phyloP scores from a whole-genome alignment of 345 rosid genomes.

The Hibiscus trionum region DNA sequence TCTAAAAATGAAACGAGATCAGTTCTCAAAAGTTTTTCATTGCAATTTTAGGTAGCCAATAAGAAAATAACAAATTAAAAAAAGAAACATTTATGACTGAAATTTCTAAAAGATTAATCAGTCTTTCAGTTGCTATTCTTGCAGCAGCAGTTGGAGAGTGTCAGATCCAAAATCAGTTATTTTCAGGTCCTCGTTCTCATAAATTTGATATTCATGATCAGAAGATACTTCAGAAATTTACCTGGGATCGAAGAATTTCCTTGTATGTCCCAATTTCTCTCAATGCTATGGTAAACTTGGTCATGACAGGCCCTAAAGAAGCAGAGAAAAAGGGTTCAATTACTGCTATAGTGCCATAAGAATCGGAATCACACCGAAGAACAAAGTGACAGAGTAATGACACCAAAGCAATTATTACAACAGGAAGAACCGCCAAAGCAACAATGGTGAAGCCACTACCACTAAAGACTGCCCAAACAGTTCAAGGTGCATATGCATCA shows the following conservation, averaged over 20 bases:
- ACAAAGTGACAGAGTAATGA: neutral
- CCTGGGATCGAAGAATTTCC: conserved; percentile 98
- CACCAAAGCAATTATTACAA: neutral
- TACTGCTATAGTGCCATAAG: conserved; percentile 8
- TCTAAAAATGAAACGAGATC: neutral
- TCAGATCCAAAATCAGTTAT: neutral
- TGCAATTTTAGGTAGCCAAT: neutral
- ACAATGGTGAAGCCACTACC: neutral
- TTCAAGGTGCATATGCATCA: conserved; percentile 6
- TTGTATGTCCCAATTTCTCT: conserved; percentile 98
- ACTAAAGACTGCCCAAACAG: neutral
- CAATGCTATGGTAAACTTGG: conserved; percentile 95
- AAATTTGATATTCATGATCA: neutral
- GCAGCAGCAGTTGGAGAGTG: neutral
- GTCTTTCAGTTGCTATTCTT: neutral
- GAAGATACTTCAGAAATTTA: conserved; percentile 18
- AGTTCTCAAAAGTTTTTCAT: neutral
- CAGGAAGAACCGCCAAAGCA: neutral
- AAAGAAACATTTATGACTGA: neutral
- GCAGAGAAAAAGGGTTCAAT: conserved; percentile 14
- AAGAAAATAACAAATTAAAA: neutral
- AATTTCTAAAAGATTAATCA: neutral
- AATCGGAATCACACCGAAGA: neutral
- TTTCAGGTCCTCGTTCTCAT: neutral
- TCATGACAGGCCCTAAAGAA: conserved; percentile 91